Evolutionary conservation across 805 yeast species (phyloP), one percentile per base, ranked within the genome.

Genomic region (Pichia scutulata): DNA sequence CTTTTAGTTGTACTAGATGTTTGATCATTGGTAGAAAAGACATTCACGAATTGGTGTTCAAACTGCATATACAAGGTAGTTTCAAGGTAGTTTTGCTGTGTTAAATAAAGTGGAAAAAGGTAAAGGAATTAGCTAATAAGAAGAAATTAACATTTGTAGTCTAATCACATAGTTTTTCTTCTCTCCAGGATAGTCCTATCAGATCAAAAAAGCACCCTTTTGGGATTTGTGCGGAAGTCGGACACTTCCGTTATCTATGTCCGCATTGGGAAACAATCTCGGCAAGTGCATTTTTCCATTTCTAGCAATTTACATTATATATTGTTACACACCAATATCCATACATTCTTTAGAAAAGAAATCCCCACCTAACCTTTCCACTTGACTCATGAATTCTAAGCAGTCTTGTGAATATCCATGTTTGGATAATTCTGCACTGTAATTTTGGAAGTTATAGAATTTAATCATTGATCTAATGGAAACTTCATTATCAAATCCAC

Each of bases 401-500:
- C 33, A 22, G 33, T 71, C 63, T 40, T 69, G 70, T 7, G 22
- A 18, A 59, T 82, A 84, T 0, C 90, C 90, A 51, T 84, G 64
- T 48, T 68, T 65, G 24, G 65, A 70, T 82, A 84, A 78, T 16
- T 75, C 70, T 3, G 57, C 57, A 7, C 76, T 72, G 55, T 84
- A 86, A 52, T 73, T 74, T 28, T 81, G 65, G 55, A 78, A 72
- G 60, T 89, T 84, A 70, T 88, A 89, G 58, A 81, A 86, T 61
- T 84, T 92, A 14, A 87, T 65, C 44, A 92, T 66, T 2, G 90
- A 87, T 50, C 97, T 69, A 41, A 92, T 64, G 0, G 96, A 90
- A 44, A 83, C 77, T 61, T 92, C 98, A 60, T 89, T 93, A 16
- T 89, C 89, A 59, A 82, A 82, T 1, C 95, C 84, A 57, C 83